Percentiles rank a stretch among this genome's conserved stretches.
These are phyloP conservation scores for Hypsizygus marmoreus DNA, from an alignment of 768 basidiomycete genomes.

Conservation along the genomic window DNA sequence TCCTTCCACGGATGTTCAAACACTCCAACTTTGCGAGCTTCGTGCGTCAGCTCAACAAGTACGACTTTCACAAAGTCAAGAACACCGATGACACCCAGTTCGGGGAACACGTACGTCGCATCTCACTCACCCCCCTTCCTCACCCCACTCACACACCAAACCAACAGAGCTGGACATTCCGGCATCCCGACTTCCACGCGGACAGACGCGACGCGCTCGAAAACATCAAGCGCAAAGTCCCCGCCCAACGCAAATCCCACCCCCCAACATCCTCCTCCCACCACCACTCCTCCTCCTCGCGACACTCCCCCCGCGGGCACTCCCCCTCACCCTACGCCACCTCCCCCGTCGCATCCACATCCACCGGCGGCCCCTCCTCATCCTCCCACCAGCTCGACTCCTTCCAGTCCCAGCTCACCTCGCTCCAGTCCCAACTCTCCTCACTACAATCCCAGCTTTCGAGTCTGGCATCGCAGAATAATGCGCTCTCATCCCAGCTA, in stretches of 20 bases:
- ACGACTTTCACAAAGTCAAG: slow-evolving; percentile 96
- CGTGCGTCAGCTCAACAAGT: slow-evolving; percentile 93
- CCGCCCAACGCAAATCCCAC: slow-evolving; percentile 46
- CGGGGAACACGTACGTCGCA: slow-evolving; percentile 53
- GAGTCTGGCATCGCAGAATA: not conserved
- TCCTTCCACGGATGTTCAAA: slow-evolving; percentile 92
- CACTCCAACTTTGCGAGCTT: slow-evolving; percentile 94
- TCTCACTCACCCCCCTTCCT: not conserved
- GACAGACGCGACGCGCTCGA: slow-evolving; percentile 55
- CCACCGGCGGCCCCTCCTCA: slow-evolving; percentile 25
- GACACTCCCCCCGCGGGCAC: slow-evolving; percentile 17
- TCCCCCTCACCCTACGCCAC: slow-evolving; percentile 10
- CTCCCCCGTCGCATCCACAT: slow-evolving; percentile 15
- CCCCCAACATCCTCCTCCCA: slow-evolving; percentile 24
- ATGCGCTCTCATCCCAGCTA: not conserved
- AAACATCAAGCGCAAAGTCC: slow-evolving; percentile 63
- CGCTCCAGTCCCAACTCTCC: slow-evolving; percentile 34
- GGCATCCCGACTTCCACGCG: slow-evolving; percentile 62
- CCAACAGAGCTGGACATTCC: slow-evolving; percentile 55
- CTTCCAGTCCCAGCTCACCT: slow-evolving; percentile 12
- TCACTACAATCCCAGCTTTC: slow-evolving; percentile 28
- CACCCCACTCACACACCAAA: not conserved
- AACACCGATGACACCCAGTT: slow-evolving; percentile 81
- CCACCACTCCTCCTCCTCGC: slow-evolving; percentile 28
- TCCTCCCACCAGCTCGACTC: slow-evolving; percentile 18